These are phyloP conservation scores for Graphiopsis chlorocephala DNA, from an alignment of 2,329 filamentous ascomycete genomes.

Conservation along the genomic window DNA sequence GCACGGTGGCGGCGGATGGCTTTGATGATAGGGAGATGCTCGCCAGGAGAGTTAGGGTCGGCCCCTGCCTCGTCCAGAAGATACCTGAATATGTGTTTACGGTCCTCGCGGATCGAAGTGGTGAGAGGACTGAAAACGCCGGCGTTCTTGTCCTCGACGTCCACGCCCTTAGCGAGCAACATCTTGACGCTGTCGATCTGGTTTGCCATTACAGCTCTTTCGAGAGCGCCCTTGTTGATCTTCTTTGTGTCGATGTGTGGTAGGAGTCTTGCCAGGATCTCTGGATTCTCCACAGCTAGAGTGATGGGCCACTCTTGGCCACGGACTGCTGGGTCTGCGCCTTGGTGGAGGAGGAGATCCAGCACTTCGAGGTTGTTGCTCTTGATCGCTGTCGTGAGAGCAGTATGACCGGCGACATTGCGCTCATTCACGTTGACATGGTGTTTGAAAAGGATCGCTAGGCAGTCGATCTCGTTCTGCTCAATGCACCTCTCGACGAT, in stretches of 20 bases:
- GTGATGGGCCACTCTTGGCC: constrained; percentile 69
- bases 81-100: constrained; percentile 59
- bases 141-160: constrained; percentile 68
- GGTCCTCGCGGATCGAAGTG: constrained; percentile 63
- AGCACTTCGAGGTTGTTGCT: constrained; percentile 60
- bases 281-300: constrained; percentile 63
- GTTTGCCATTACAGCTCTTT: constrained; percentile 65
- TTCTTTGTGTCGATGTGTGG: constrained; percentile 57
- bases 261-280: constrained; percentile 59
- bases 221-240: constrained; percentile 64
- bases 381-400: constrained; percentile 64
- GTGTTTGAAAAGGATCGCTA: constrained; percentile 60
- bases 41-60: constrained; percentile 65
- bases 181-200: constrained; percentile 66
- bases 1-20: constrained; percentile 59
- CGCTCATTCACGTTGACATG: constrained; percentile 61
- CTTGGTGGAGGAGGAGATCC: constrained; percentile 56
- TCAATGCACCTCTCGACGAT: constrained; percentile 65
- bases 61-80: constrained; percentile 61
- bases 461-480: constrained; percentile 59
- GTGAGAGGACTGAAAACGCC: constrained; percentile 70
- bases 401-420: constrained; percentile 56
- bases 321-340: constrained; percentile 61
- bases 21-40: constrained; percentile 70
- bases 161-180: constrained; percentile 62